Evolutionary conservation across 306 rosid species (phyloP).

Genomic region (Sesbania bispinosa): DNA sequence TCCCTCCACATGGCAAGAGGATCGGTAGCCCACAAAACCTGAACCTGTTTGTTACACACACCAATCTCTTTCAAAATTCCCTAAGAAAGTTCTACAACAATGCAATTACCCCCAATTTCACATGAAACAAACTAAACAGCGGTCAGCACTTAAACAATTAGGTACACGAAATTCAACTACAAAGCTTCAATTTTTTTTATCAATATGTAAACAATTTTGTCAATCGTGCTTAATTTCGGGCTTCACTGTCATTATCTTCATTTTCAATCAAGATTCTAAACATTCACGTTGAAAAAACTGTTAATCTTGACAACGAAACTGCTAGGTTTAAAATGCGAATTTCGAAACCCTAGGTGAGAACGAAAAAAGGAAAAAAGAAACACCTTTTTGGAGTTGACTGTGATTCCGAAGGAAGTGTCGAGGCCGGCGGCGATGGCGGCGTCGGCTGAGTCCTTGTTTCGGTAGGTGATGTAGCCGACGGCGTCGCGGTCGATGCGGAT

Average conservation of each 20-base stretch:
- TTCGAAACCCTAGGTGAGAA: neutral
- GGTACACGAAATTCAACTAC: no score
- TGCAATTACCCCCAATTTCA: slow-evolving; percentile 9
- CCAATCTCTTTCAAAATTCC: neutral
- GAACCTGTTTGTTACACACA: slow-evolving; percentile 52
- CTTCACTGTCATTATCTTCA: neutral
- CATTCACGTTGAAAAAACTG: neutral
- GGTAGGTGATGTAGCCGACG: slow-evolving; percentile 63
- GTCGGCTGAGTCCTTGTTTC: slow-evolving; percentile 67
- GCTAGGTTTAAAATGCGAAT: neutral
- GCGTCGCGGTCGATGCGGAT: slow-evolving; percentile 87
- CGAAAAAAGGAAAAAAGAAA: neutral
- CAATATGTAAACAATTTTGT: neutral
- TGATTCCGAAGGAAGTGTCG: slow-evolving; percentile 72
- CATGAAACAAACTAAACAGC: neutral
- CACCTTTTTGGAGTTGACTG: slow-evolving; percentile 69
- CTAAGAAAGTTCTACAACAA: neutral
- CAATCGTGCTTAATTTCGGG: neutral
- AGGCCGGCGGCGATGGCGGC: slow-evolving; percentile 69
- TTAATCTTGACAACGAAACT: neutral
- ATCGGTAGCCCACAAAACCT: slow-evolving; percentile 88
- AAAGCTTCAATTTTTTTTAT: neutral
- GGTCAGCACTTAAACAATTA: no score
- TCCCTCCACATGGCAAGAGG: slow-evolving; percentile 83
- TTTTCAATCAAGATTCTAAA: neutral